Conservation (phyloP, 805 yeast genomes). For the Geotrichum ghanense region DNA sequence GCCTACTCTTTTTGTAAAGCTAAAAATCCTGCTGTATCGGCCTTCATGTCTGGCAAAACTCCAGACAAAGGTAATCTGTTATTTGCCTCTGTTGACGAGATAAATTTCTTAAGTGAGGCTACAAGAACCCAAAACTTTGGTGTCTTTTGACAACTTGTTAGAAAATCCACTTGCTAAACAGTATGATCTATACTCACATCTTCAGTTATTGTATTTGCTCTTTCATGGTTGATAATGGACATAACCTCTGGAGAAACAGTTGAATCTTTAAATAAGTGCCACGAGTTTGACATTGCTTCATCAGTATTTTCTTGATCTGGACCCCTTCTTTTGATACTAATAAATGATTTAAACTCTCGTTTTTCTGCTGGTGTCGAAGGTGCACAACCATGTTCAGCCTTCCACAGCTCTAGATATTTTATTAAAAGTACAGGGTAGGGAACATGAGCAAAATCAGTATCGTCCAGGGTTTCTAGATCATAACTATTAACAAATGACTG, state of each 20-base stretch:
- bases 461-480: slow-evolving; percentile 36
- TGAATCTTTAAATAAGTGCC: slow-evolving; percentile 31
- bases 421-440: slow-evolving; percentile 59
- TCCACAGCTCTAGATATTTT: slow-evolving; percentile 40
- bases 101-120: slow-evolving; percentile 42
- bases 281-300: slow-evolving; percentile 38
- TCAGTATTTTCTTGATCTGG: slow-evolving; percentile 37
- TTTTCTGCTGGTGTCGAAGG: slow-evolving; percentile 30
- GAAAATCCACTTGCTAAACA: background rate
- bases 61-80: slow-evolving; percentile 61
- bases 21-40: slow-evolving; percentile 55
- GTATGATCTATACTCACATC: background rate
- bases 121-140: slow-evolving; percentile 51
- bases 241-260: slow-evolving; percentile 22
- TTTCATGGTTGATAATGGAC: background rate
- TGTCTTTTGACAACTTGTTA: slow-evolving; percentile 3
- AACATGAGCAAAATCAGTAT: slow-evolving; percentile 39
- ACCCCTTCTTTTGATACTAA: slow-evolving; percentile 27
- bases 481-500: slow-evolving; percentile 37
- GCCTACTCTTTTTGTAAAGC: slow-evolving; percentile 36
- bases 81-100: slow-evolving; percentile 14
- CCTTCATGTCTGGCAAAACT: slow-evolving; percentile 77
- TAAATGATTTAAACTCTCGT: slow-evolving; percentile 31
- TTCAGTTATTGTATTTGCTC: background rate
- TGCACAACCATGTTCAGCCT: slow-evolving; percentile 13